These are phyloP conservation scores for Globisporangium okanoganense DNA, from an alignment of 352 stramenopile genomes.

Conservation along the genomic window DNA sequence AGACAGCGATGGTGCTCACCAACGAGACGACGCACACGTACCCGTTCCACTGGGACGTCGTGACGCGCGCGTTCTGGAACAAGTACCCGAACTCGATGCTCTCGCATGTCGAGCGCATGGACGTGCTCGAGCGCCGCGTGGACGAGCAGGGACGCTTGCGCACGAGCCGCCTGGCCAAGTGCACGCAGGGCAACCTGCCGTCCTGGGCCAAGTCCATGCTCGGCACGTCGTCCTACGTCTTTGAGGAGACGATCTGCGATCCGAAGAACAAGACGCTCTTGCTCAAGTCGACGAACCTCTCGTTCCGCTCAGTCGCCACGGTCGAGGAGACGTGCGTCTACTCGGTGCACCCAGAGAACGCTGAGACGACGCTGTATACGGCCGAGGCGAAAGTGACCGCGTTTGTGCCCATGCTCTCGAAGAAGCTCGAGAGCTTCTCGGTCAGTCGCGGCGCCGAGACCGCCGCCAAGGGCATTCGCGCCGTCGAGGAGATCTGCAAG, in stretches of 20 bases:
- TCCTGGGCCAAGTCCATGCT: conserved; percentile 66
- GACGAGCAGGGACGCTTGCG: conserved; percentile 63
- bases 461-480: conserved; percentile 73
- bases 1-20: conserved; percentile 69
- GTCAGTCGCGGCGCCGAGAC: conserved; percentile 68
- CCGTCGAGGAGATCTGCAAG: conserved; percentile 77
- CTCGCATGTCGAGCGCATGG: conserved; percentile 76
- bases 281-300: conserved; percentile 82
- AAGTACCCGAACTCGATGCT: conserved; percentile 85
- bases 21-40: conserved; percentile 76
- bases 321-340: conserved; percentile 86
- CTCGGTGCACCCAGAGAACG: conserved; percentile 57
- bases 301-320: conserved; percentile 68
- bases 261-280: conserved; percentile 53
- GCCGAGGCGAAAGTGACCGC: conserved; percentile 76
- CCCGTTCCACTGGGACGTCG: conserved; percentile 79
- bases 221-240: conserved; percentile 73
- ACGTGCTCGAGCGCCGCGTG: conserved; percentile 72
- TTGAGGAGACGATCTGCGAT: conserved; percentile 79
- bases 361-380: conserved; percentile 55
- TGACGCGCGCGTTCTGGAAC: conserved; percentile 87
- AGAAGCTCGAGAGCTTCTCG: conserved; percentile 82
- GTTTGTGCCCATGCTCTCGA: conserved; percentile 75
- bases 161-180: conserved; percentile 68
- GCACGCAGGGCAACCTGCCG: conserved; percentile 71